phyloP scores from a whole-genome alignment of 768 basidiomycete species.

The Auricularia auricula-judae region DNA sequence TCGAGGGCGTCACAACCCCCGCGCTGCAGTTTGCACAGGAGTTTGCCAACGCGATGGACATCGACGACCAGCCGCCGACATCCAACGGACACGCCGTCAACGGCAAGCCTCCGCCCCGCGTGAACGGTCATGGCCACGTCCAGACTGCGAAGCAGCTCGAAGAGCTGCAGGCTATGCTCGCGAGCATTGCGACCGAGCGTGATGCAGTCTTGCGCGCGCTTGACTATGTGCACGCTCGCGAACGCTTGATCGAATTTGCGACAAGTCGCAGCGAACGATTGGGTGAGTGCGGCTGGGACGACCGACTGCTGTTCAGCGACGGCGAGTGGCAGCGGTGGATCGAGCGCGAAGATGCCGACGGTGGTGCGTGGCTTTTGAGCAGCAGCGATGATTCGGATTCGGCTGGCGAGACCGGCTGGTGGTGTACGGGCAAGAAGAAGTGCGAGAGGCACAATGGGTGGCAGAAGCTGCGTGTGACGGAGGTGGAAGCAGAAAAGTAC shows the following conservation, averaged over 20 bases:
- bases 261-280: slow-evolving; percentile 51
- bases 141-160: slow-evolving; percentile 38
- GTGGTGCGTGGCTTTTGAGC: slow-evolving; percentile 31
- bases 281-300: slow-evolving; percentile 82
- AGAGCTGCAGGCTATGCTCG: slow-evolving; percentile 41
- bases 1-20: slow-evolving; percentile 45
- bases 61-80: slow-evolving; percentile 16
- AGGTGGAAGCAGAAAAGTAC: slow-evolving; percentile 66
- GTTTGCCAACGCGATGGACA: background rate
- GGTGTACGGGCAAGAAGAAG: slow-evolving; percentile 65
- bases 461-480: slow-evolving; percentile 65
- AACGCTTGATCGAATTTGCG: slow-evolving; percentile 56
- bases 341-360: slow-evolving; percentile 43
- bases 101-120: background rate
- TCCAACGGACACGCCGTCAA: slow-evolving; percentile 2
- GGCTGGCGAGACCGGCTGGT: slow-evolving; percentile 49
- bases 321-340: slow-evolving; percentile 68
- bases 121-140: background rate
- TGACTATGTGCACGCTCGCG: slow-evolving; percentile 61
- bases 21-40: background rate
- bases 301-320: slow-evolving; percentile 72
- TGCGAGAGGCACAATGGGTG: slow-evolving; percentile 81
- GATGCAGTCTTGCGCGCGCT: slow-evolving; percentile 58
- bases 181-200: slow-evolving; percentile 45
- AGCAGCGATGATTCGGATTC: slow-evolving; percentile 12